Base-by-base conservation (phyloP, 1,284 basidiomycete species). In the Amylostereum areolatum region DNA sequence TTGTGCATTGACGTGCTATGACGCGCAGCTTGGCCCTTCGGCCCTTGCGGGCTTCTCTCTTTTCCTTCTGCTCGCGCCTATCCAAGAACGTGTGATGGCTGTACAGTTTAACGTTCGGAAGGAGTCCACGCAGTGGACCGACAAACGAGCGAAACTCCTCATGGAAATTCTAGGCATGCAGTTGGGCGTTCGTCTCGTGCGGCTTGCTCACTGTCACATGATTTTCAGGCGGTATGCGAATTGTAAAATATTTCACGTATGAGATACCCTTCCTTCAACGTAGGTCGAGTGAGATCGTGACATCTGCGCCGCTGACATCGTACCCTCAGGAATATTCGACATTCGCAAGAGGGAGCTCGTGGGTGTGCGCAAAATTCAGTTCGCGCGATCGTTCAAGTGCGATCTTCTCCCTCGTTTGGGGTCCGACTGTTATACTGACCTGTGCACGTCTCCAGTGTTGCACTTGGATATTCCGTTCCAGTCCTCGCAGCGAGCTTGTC, bases 221-320 rank as follows among this genome's bases (percentile, higher is more conserved):
- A 27, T 40, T 5, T 32, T 33, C 43, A 76, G 77, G 79, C 35
- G 80, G 77, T 0, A 87, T 89, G 81, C 74, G 83, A 5, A 75
- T 90, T 18, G 82, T 89, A 56, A 90, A 90, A 62, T 85, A 85
- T 58, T 89, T 90, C 63, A 80, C 78, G 18, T 86, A 85, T 53
- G 85, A 87, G 63, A 58, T 71, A 1, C 80, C 83, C 1, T 85
- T 84, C 62, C 60, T 86, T 40, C 72, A 79, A 52, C 72, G 83
- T 82, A 50, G 61, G 74, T 62, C 29, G 11, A n/a, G 34, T n/a
- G 24, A 24, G 41, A 5, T 42, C 10, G 27, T 47, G 7, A 43
- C 50, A 11, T 32, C 43, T 31, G 46, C 12, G 10, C 36, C 25
- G 47, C 36, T 49, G 48, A 47, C 39, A 31, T 36, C 5, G 8